A percentile compares a stretch with the other conserved stretches of the same genome.
These are phyloP conservation scores for Penicillium coprophilum DNA, from an alignment of 495 filamentous ascomycete species.

Conservation along the genomic window DNA sequence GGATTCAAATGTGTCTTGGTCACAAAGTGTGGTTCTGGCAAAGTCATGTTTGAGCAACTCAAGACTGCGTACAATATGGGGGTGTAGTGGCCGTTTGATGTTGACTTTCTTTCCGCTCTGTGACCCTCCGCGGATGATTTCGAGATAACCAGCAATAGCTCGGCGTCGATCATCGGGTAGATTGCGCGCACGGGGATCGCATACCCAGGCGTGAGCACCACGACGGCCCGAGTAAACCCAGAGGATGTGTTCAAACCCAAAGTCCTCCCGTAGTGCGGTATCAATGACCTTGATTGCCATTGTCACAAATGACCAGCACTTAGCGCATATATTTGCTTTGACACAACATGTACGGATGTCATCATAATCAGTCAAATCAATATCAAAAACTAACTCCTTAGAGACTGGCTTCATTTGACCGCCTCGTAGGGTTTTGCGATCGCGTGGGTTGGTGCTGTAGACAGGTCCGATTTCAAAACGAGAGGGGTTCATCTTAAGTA, in stretches of 20 bases:
- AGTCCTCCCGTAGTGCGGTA: conserved; percentile 81
- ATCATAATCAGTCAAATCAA: conserved; percentile 98
- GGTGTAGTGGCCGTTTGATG: conserved; percentile 80
- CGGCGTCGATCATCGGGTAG: conserved; percentile 81
- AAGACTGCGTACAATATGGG: conserved; percentile 83
- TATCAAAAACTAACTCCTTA: conserved; percentile 98
- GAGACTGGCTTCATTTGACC: conserved; percentile 69
- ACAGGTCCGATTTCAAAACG: conserved; percentile 98
- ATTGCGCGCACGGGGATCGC: conserved; percentile 77
- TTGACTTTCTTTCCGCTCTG: conserved; percentile 87
- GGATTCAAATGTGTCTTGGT: conserved; percentile 82
- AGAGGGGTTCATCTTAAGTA: conserved; percentile 78
- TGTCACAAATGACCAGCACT: conserved; percentile 95
- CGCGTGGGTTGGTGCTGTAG: conserved; percentile 88
- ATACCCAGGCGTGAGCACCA: conserved; percentile 99
- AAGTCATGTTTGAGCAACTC: conserved; percentile 79
- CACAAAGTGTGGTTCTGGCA: conserved; percentile 70
- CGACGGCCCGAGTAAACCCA: conserved; percentile 98
- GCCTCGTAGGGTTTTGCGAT: conserved; percentile 76
- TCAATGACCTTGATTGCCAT: conserved; percentile 97
- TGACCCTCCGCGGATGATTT: conserved; percentile 78
- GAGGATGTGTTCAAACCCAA: conserved; percentile 92
- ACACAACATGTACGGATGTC: conserved; percentile 93
- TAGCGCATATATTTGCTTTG: conserved; percentile 87
- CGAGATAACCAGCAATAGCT: conserved; percentile 83